Conservation (phyloP, 768 basidiomycete genomes). For the Ramaria sp. region DNA sequence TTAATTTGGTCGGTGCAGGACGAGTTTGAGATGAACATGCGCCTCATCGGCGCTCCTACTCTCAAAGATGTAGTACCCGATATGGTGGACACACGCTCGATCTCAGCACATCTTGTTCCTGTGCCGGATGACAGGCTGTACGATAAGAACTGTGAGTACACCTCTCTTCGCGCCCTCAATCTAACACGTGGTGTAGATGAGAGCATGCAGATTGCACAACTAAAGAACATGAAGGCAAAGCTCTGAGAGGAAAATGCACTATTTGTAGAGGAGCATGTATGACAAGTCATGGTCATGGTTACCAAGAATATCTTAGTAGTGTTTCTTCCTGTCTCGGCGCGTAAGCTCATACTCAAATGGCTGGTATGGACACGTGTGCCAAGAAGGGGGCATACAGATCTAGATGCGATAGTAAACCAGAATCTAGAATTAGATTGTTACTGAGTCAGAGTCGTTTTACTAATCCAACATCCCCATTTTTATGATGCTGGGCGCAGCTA, state of each 20-base stretch:
- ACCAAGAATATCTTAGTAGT: too few species aligned
- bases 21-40: conserved; percentile 98
- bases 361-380: too few species aligned
- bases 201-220: conserved; percentile 28
- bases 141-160: conserved; percentile 64
- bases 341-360: too few species aligned
- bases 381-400: too few species aligned
- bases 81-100: conserved; percentile 80
- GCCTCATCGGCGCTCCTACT: conserved; percentile 75
- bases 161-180: not conserved
- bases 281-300: too few species aligned
- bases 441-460: too few species aligned
- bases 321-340: too few species aligned
- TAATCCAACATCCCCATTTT: too few species aligned
- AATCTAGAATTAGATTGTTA: too few species aligned
- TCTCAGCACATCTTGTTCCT: conserved; percentile 51
- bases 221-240: conserved; percentile 29
- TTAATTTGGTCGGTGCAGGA: conserved; percentile 39
- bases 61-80: conserved; percentile 71
- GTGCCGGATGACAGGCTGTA: conserved; percentile 71
- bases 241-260: conserved; percentile 19
- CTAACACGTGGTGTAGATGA: conserved; percentile 10
- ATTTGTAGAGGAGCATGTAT: too few species aligned
- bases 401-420: too few species aligned
- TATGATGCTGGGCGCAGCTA: too few species aligned